Evolutionary conservation across 1,139 yeast species (phyloP), one percentile per base, ranked within the genome.

Genomic region (Insectozyma bohioensis): DNA sequence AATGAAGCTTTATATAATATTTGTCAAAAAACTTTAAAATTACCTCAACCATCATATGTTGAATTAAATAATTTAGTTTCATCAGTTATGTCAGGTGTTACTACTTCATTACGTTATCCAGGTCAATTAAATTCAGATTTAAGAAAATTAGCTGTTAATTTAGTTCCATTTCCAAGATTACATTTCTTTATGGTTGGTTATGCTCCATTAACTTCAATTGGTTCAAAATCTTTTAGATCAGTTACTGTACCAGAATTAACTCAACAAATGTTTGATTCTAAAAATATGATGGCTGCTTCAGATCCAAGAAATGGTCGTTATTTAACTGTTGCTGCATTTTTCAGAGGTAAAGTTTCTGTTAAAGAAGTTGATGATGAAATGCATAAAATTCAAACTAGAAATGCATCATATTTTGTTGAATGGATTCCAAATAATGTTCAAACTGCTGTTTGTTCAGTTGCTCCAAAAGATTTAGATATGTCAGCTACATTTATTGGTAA

Each of bases 341-440:
- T 85, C 69, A 78, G 96, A 63, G 96, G 96, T 65, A 84, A 85
- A 52, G 95, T 85, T 33, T 83, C 95, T 9, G 85, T 84, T 37
- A 85, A 85, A 65, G 96, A 87, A 65, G 95, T 87, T 43, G 96
- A 87, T 58, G 96, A 87, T 56, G 95, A 86, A 63, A 85, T 87
- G 90, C 78, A 71, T 61, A 80, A 80, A 57, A 85, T 85, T 41
- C 95, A 87, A 67, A 78, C 84, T 40, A 81, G 84, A 63, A 83
- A 86, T 63, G 72, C 88, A 14, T 77, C 81, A 37, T 79, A 82
- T 59, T 86, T 86, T 54, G 97, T 88, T 39, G 96, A 88, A 62
- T 88, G 96, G 96, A 88, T 88, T 65, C 96, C 97, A 56, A 87
- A 87, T 64, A 88, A 88, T 58, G 95, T 88, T 45, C 96, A 88